Evolutionary conservation across 2,329 filamentous ascomycete species (phyloP).

Genomic region (Pseudogymnoascus sp.): DNA sequence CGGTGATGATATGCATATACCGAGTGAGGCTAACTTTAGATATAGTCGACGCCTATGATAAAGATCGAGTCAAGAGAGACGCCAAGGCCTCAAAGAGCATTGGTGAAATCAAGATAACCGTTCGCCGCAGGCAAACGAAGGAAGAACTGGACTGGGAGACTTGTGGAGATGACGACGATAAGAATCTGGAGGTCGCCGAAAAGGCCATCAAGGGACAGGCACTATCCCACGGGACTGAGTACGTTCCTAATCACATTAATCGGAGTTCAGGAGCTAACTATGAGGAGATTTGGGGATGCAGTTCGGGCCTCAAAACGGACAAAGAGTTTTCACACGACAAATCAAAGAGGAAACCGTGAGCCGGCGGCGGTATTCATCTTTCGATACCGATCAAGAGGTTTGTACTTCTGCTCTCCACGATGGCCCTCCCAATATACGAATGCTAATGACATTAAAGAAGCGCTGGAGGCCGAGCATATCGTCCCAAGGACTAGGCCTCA

Average conservation of each 20-base stretch:
- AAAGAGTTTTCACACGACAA: neutral
- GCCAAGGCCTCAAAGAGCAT: neutral
- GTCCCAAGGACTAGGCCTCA: neutral
- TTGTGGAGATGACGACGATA: neutral
- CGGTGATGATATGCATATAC: neutral
- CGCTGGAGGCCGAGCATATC: neutral
- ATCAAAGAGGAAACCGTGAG: neutral
- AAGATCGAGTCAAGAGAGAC: neutral
- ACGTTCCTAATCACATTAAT: neutral
- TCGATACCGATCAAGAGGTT: neutral
- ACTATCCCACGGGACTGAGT: neutral
- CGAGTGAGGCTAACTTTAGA: neutral
- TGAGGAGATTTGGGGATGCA: neutral
- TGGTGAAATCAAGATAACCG: neutral
- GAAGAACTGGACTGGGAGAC: neutral
- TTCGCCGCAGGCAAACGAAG: neutral
- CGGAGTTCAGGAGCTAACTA: neutral
- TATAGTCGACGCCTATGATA: neutral
- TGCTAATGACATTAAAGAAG: neutral
- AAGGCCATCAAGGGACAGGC: neutral
- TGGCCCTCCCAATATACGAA: neutral
- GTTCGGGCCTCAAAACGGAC: neutral
- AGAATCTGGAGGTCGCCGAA: neutral
- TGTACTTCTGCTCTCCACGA: accelerated
- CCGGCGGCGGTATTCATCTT: neutral